A percentile compares a stretch with the other conserved stretches of the same genome.
phyloP scores from a whole-genome alignment of 2,329 filamentous ascomycete species.

The Alternaria metachromatica region DNA sequence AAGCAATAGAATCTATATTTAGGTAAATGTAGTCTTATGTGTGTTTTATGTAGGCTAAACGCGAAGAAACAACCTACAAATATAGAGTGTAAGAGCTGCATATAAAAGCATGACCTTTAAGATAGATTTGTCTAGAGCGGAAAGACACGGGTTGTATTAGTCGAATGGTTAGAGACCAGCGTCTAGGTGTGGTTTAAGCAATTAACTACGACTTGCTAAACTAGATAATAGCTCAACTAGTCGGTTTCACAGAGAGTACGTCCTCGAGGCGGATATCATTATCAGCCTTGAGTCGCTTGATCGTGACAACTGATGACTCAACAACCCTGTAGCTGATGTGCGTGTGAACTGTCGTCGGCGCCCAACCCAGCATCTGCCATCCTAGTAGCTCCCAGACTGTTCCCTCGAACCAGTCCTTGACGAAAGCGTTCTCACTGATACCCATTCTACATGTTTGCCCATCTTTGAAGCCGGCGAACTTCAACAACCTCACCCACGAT shows the following conservation, averaged over 20 bases:
- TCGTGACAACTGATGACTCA: neutral
- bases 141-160: neutral
- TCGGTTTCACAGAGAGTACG: neutral
- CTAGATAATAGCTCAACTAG: neutral
- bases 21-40: too few species aligned
- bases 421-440: neutral
- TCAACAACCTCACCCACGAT: neutral
- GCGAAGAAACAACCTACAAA: too few species aligned
- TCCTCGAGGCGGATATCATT: neutral
- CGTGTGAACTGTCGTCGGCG: neutral
- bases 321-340: neutral
- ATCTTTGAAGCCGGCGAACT: neutral
- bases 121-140: neutral
- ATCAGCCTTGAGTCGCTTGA: neutral
- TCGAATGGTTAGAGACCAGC: neutral
- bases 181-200: neutral
- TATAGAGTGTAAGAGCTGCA: neutral
- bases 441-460: neutral
- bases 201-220: neutral
- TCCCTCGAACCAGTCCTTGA: neutral
- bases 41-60: too few species aligned
- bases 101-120: neutral
- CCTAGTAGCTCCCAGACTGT: neutral
- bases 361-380: neutral
- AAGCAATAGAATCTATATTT: too few species aligned